Percentiles rank a stretch among this genome's conserved stretches.
Conservation (phyloP, 2,329 filamentous ascomycete species). For the Ophiosphaerella herpotricha region DNA sequence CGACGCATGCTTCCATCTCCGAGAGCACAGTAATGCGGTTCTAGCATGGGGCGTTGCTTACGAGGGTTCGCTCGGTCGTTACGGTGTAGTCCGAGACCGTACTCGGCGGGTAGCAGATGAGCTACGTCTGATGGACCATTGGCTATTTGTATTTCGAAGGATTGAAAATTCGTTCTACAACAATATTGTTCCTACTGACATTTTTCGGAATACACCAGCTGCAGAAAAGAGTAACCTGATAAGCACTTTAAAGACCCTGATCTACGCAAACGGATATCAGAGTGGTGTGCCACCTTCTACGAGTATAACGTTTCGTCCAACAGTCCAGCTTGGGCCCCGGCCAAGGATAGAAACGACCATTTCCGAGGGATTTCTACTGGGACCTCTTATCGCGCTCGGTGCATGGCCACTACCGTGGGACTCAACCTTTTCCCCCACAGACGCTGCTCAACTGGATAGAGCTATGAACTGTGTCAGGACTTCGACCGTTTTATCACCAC, state of each 20-base stretch:
- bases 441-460: conserved; percentile 21
- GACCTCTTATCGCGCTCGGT: conserved; percentile 23
- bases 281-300: not conserved
- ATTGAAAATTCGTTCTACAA: conserved; percentile 20
- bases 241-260: conserved; percentile 7
- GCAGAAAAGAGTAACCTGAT: conserved; percentile 30
- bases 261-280: conserved; percentile 5
- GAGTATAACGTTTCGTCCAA: not conserved
- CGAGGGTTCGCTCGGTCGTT: conserved; percentile 26
- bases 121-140: conserved; percentile 25
- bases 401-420: conserved; percentile 36
- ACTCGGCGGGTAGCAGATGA: conserved; percentile 25
- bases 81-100: conserved; percentile 16
- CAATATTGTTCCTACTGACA: conserved; percentile 28
- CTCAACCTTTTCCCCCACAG: conserved; percentile 25
- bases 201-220: conserved; percentile 26
- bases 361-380: conserved; percentile 24
- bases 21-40: conserved; percentile 32
- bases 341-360: conserved; percentile 14
- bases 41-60: conserved; percentile 37
- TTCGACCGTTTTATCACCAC: not conserved
- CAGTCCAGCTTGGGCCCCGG: conserved; percentile 2
- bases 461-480: conserved; percentile 16
- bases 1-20: conserved; percentile 36
- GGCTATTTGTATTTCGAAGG: conserved; percentile 19